A percentile compares a stretch with the other conserved stretches of the same genome.
These are phyloP conservation scores for Elaeis guineensis DNA, from an alignment of 176 grass and related monocot genomes.

Conservation along the genomic window DNA sequence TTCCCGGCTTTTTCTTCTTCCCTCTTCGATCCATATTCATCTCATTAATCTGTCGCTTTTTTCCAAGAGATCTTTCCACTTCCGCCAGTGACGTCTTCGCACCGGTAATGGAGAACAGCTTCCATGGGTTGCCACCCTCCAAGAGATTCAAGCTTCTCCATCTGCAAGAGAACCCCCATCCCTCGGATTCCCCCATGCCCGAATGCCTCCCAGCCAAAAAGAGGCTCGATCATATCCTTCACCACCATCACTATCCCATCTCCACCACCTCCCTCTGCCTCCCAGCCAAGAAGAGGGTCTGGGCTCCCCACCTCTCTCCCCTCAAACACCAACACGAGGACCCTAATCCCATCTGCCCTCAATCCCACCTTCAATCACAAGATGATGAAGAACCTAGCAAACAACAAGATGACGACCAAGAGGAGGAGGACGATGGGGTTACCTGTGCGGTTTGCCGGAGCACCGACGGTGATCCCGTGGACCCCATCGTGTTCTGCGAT, in stretches of 20 bases:
- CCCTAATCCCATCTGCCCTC: not conserved
- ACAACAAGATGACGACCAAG: not conserved
- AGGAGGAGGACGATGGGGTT: constrained; percentile 54
- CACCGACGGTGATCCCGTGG: constrained; percentile 75
- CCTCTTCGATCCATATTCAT: too few relatives aligned
- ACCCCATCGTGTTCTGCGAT: constrained; percentile 95
- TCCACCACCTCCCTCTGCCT: constrained; percentile 16
- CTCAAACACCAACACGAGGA: constrained; percentile 10
- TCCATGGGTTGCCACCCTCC: constrained; percentile 46
- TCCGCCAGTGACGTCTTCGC: too few relatives aligned
- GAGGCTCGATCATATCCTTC: not conserved
- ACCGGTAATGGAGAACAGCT: constrained; percentile 8
- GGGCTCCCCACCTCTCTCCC: not conserved
- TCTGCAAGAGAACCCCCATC: not conserved
- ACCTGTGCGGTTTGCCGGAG: constrained; percentile 62
- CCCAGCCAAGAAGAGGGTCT: constrained; percentile 63
- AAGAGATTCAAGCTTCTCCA: constrained; percentile 65
- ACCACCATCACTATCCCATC: not conserved
- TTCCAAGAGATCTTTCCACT: too few relatives aligned
- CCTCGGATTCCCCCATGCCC: not conserved
- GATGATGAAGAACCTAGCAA: not conserved
- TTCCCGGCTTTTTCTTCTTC: too few relatives aligned
- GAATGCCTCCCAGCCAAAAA: constrained; percentile 34
- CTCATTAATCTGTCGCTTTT: too few relatives aligned
- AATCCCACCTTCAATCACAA: not conserved